Base-by-base conservation (phyloP, 805 yeast species). In the Saturnispora dispora region DNA sequence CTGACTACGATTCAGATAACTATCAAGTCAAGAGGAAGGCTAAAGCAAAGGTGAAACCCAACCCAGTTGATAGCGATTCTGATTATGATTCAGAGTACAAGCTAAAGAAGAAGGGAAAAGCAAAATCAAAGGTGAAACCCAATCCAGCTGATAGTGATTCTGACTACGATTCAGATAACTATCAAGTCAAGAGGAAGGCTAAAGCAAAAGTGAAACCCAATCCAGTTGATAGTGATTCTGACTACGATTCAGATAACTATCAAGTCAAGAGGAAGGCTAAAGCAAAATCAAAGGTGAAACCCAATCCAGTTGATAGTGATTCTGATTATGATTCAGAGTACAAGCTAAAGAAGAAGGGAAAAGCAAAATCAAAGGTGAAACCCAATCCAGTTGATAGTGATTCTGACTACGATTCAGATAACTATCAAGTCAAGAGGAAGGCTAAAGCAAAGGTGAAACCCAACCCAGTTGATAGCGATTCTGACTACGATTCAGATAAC, bases 361-460 rank as follows among this genome's bases (percentile, higher is more conserved):
- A 18, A 10, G 33, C 30, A 20, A 40, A 18, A 10, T 23, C 30
- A 20, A 37, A 37, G 41, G 22, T 20, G 22, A 37, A 37, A 18
- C 8, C 41, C 15, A n/a, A 37, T 37, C 33, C 33, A 2, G 33
- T 11, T 13, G 10, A 2, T 13, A 30, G 15, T n/a, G 50, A 10
- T 4, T 44, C 39, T 17, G 53, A 46, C 7, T 13, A 33, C n/a
- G 47, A 45, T 15, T 13, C 45, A 15, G 45, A 42, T 42, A 39
- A 15, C 7, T 17, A 17, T n/a, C 11, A 25, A 1, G 9, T 9
- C 9, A 25, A 6, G 8, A 25, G 8, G 3, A 47, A 43, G 22
- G 7, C 41, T 15, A 40, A 41, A 32, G 18, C 33, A 4, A 52
- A 45, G 15, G 11, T 18, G 37, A 37, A 4, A 11, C 28, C 46